Base-by-base conservation (phyloP, 441 rosid species). In the Erysimum pusillum region DNA sequence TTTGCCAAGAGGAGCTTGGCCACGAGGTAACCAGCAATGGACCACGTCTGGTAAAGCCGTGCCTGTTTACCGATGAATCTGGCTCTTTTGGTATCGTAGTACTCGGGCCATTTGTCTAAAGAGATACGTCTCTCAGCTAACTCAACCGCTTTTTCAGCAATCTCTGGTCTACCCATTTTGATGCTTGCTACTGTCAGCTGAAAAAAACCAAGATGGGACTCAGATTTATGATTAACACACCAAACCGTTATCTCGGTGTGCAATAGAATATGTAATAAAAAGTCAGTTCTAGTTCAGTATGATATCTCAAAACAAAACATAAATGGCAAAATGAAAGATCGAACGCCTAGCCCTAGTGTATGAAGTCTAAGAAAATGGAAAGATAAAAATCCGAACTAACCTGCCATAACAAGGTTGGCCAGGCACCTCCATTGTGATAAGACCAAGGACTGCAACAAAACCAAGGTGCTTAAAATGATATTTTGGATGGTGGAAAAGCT, bases 331-430 rank as follows among this genome's bases (percentile, higher is more conserved):
- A 14, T 2, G 9, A 14, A 5, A 9, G 25, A 63, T 13, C 0
- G 3, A 44, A 44, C 9, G 39, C 13, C 22, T 5, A 32, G 15
- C n/a, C n/a, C n/a, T n/a, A n/a, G n/a, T 34, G 31, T 6, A 45
- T 46, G 56, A 31, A 56, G 11, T 15, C n/a, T 31, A 10, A n/a
- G 14, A 15, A 9, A n/a, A 45, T 38, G 20, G 67, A 10, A 67
- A 81, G 60, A 35, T 13, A 35, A 15, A 51, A 46, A 5, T 63
- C 39, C 42, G 58, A 70, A 79, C 89, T 63, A 74, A 88, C 95
- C 92, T 90, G 93, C 96, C 96, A 90, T 66, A 90, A 87, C 76
- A 89, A 69, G 67, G 94, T 89, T 51, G 92, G 94, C 92, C 97
- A 91, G 39, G 94, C 79, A 63, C 97, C 96, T 70, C 85, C 93